Conservation (phyloP, 306 rosid genomes). For the Rosa persica region DNA sequence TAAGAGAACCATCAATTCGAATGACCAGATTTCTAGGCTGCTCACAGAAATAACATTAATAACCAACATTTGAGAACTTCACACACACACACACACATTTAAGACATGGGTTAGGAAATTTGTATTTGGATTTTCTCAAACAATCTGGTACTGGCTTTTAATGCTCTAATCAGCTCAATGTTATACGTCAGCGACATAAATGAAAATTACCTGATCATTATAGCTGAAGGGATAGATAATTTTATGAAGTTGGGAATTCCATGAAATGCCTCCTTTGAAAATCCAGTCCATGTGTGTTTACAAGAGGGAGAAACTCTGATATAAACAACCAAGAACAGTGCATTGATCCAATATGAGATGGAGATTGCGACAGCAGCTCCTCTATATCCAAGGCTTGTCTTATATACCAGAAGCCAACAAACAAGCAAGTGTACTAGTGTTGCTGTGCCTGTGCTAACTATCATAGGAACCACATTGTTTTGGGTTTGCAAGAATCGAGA, state of each 20-base stretch:
- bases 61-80: too few relatives aligned
- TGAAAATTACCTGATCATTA: not conserved
- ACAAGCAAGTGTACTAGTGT: not conserved
- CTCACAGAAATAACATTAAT: too few relatives aligned
- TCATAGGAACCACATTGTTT: not conserved
- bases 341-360: not conserved
- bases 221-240: not conserved
- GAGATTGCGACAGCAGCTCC: not conserved
- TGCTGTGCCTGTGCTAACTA: not conserved
- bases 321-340: not conserved
- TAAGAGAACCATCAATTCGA: slow-evolving; percentile 31
- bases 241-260: not conserved
- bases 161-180: not conserved
- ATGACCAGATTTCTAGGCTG: slow-evolving; percentile 20
- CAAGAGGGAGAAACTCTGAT: not conserved
- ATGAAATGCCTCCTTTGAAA: not conserved
- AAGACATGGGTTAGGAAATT: not conserved
- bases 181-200: not conserved
- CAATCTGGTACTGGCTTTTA: too few relatives aligned
- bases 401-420: not conserved
- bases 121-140: not conserved
- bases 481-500: not conserved
- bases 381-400: not conserved
- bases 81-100: too few relatives aligned
- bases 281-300: not conserved